Percentiles rank a stretch among this genome's conserved stretches.
Conservation (phyloP, 2,329 filamentous ascomycete species). For the Cadophora sp. region DNA sequence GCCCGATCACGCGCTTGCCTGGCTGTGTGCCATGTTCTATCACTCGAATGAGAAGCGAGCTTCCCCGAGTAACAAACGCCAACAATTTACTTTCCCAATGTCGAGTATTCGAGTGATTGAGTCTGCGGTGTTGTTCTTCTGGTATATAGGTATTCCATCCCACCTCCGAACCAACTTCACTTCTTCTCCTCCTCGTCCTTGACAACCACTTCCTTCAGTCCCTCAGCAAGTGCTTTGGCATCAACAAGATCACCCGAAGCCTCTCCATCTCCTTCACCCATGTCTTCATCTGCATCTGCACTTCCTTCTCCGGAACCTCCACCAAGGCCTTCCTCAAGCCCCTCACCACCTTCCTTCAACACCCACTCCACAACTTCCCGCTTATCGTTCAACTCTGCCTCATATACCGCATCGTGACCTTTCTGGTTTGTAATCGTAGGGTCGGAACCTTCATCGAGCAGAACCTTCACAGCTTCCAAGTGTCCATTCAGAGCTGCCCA, state of each 20-base stretch:
- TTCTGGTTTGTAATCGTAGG: conserved; percentile 81
- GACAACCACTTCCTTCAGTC: conserved; percentile 18
- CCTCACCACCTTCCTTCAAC: conserved; percentile 48
- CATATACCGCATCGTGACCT: conserved; percentile 80
- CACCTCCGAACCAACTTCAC: not conserved
- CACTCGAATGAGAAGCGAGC: no score
- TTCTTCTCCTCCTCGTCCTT: conserved; percentile 15
- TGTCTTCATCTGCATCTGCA: conserved; percentile 27
- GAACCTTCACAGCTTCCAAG: conserved; percentile 76
- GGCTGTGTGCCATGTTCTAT: no score
- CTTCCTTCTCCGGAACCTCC: conserved; percentile 35
- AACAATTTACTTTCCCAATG: not conserved
- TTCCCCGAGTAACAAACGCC: not conserved
- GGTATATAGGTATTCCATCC: not conserved
- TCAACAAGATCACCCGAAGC: not conserved
- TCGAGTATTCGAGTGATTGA: not conserved
- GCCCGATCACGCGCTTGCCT: no score
- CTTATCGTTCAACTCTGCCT: conserved; percentile 75
- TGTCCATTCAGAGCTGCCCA: conserved; percentile 94
- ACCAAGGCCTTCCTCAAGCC: conserved; percentile 46
- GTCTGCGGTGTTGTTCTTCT: not conserved
- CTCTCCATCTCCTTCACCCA: conserved; percentile 25
- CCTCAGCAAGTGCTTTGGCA: not conserved
- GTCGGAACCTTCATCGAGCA: conserved; percentile 79
- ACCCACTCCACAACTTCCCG: conserved; percentile 65